These are phyloP conservation scores for Gossypium turneri DNA, from an alignment of 345 rosid species.

Conservation along the genomic window DNA sequence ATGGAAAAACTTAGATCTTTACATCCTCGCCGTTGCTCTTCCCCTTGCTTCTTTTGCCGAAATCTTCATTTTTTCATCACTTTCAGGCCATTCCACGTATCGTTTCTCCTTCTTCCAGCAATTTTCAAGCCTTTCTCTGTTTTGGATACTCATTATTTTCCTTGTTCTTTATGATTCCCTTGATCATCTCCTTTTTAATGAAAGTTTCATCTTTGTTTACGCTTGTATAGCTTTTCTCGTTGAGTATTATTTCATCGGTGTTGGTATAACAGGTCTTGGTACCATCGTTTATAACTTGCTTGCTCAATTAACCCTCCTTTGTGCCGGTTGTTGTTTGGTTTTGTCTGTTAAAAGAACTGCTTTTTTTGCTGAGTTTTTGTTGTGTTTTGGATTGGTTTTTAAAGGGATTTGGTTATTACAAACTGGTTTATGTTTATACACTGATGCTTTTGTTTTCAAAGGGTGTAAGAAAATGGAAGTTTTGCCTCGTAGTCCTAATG, in stretches of 20 bases:
- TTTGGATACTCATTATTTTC: conserved; percentile 40
- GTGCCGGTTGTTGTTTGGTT: conserved; percentile 47
- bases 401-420: conserved; percentile 56
- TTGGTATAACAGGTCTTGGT: conserved; percentile 36
- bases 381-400: conserved; percentile 46
- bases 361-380: conserved; percentile 43
- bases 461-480: conserved; percentile 39
- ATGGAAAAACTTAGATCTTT: conserved; percentile 48
- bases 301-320: conserved; percentile 39
- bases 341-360: conserved; percentile 44
- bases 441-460: conserved; percentile 38
- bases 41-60: conserved; percentile 50
- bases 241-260: conserved; percentile 37
- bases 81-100: conserved; percentile 42
- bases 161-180: conserved; percentile 30
- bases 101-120: conserved; percentile 48
- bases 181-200: conserved; percentile 26
- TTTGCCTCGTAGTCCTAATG: conserved; percentile 23
- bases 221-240: conserved; percentile 40
- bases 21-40: conserved; percentile 42
- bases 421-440: conserved; percentile 45
- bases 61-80: conserved; percentile 41
- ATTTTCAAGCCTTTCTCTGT: conserved; percentile 33
- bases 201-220: conserved; percentile 27
- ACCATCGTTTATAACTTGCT: conserved; percentile 32